Conservation (phyloP, 2,329 filamentous ascomycete species). For the Apiospora kogelbergensis region DNA sequence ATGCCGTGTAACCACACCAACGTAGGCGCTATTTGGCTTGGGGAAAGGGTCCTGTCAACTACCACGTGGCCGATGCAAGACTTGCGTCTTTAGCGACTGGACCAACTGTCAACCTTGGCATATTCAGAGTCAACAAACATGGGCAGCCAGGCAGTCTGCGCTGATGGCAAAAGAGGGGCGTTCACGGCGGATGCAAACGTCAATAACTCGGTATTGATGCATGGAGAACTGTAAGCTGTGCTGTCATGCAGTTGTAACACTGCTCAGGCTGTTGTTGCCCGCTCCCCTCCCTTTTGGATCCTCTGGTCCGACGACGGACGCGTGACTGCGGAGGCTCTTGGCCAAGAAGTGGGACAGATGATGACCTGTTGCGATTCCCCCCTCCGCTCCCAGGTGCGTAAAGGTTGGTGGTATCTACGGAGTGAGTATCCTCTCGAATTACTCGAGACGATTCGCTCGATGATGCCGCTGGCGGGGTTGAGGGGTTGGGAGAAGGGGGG, state of each 20-base stretch:
- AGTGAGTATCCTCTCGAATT: background rate
- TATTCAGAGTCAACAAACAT: background rate
- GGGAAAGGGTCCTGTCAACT: background rate
- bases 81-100: background rate
- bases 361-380: background rate
- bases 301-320: background rate
- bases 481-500: background rate
- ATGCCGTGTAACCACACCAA: conserved; percentile 6
- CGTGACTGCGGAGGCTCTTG: background rate
- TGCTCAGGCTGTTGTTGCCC: background rate
- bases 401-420: background rate
- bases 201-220: background rate
- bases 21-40: background rate
- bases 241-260: background rate
- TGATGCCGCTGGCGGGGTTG: background rate
- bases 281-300: background rate
- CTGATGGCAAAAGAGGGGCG: too few relatives aligned
- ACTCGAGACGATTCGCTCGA: background rate
- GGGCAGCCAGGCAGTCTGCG: too few relatives aligned
- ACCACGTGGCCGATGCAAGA: background rate
- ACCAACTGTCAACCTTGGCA: background rate
- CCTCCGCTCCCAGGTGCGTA: background rate
- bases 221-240: background rate
- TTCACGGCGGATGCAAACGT: background rate
- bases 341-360: background rate